phyloP scores from a whole-genome alignment of 2,329 filamentous ascomycete genomes.

The Leptographium flavum region DNA sequence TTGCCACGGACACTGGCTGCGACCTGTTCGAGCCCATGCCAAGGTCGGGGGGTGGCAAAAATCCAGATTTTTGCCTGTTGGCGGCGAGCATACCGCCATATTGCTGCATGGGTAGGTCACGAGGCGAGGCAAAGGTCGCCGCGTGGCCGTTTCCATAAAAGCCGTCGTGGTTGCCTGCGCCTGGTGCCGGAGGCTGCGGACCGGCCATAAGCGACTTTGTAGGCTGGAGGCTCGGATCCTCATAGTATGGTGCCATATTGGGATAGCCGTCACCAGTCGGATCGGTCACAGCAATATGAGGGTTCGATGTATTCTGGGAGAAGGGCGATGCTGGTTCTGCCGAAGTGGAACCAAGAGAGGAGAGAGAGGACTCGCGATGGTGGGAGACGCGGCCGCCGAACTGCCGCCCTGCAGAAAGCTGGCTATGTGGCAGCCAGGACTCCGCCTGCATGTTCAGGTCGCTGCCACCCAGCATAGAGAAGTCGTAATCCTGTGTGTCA shows the following conservation, averaged over 20 bases:
- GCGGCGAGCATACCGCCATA: slow-evolving; percentile 20
- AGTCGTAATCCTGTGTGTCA: slow-evolving; percentile 10
- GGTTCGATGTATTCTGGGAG: slow-evolving; percentile 38
- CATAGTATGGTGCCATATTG: slow-evolving; percentile 23
- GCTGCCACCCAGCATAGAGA: slow-evolving; percentile 11
- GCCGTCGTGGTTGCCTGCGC: slow-evolving; percentile 17
- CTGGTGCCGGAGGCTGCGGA: background rate
- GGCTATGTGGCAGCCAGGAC: slow-evolving; percentile 21
- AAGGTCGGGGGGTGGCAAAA: slow-evolving; percentile 33
- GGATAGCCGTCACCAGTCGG: slow-evolving; percentile 29
- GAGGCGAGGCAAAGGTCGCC: slow-evolving; percentile 21
- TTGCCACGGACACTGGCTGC: slow-evolving; percentile 42
- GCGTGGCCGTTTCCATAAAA: slow-evolving; percentile 23
- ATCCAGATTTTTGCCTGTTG: slow-evolving; percentile 18
- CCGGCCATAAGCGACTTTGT: slow-evolving; percentile 22
- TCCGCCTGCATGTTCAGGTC: slow-evolving; percentile 25
- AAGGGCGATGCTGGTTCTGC: slow-evolving; percentile 46
- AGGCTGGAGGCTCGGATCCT: slow-evolving; percentile 32
- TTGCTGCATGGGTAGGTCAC: slow-evolving; percentile 19
- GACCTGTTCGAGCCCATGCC: slow-evolving; percentile 26
- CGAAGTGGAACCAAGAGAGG: slow-evolving; percentile 45
- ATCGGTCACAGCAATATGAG: slow-evolving; percentile 42
- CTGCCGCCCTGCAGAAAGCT: slow-evolving; percentile 21
- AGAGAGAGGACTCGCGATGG: slow-evolving; percentile 46
- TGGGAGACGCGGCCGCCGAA: slow-evolving; percentile 30